Evolutionary conservation across 179 eudicot species (phyloP), one percentile per base, ranked within the genome.

Genomic region (Silene vulgaris): DNA sequence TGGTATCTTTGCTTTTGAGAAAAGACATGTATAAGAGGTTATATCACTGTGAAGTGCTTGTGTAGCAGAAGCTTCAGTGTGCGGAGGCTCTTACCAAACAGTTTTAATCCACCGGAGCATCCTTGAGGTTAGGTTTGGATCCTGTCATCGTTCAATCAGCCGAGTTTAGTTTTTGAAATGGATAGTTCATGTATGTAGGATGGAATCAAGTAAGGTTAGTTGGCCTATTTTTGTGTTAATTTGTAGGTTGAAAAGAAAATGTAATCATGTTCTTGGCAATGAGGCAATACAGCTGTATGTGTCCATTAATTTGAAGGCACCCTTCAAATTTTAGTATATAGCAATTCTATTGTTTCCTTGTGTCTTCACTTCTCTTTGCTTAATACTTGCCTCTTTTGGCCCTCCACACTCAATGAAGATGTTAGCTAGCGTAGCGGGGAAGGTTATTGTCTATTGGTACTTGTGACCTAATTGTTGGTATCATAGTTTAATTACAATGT

Each of bases 121-220:
- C 92, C 90, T 12, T n/a, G n/a, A n/a, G n/a, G n/a, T 81, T 69
- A 63, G 75, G 84, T 71, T 68, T 77, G 74, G 72, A 50, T 83
- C 97, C 90, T 90, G 93, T 80, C 84, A 86, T 37, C 76, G 78
- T 76, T 54, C 77, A 69, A 72, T 60, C 78, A 79, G 79, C 78
- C 78, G 80, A n/a, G n/a, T n/a, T n/a, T n/a, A 80, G 81, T 80
- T 37, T 48, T 56, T 37, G n/a, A 54, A n/a, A 43, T 28, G 69
- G 59, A 40, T 23, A 69, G 28, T 76, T 19, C 26, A 29, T 37
- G 67, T 60, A 75, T 70, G 65, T 73, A 69, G 14, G 23, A 52
- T 60, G 66, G 29, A 40, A 48, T 14, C 4, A 23, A 78, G n/a
- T 23, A 52, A 70, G 59, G 40, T 77, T 40, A 74, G 8, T 70